Conservation (phyloP, 1,284 basidiomycete species). For the Gomphus sp. region DNA sequence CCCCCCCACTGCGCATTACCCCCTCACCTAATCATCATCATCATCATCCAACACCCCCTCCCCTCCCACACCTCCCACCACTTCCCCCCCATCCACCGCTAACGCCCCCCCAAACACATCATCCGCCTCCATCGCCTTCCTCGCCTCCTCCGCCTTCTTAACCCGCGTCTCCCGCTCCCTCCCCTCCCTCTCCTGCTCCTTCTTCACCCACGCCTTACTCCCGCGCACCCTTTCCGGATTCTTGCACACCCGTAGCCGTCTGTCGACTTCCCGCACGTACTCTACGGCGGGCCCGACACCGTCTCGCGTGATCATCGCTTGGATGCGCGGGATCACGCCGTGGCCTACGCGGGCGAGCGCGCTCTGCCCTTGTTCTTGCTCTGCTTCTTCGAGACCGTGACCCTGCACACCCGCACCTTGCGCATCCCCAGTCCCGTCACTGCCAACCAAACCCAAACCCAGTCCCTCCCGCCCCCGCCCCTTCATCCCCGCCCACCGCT, state of each 20-base stretch:
- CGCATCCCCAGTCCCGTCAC: no score
- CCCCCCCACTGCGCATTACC: no score
- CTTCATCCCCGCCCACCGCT: conserved; percentile 57
- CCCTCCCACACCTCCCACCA: no score
- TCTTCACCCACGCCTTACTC: conserved; percentile 66
- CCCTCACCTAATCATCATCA: no score
- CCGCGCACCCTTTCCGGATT: conserved; percentile 91
- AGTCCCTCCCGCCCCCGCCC: conserved; percentile 23
- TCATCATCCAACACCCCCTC: no score
- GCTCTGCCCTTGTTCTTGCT: no score
- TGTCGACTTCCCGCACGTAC: conserved; percentile 78
- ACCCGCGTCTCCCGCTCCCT: conserved; percentile 55
- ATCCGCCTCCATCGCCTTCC: conserved; percentile 37
- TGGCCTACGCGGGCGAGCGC: no score
- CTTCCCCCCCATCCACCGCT: no score
- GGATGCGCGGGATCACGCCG: conserved; percentile 46
- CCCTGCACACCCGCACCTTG: no score
- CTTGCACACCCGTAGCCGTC: conserved; percentile 75
- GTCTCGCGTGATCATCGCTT: conserved; percentile 43
- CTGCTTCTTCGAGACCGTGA: no score
- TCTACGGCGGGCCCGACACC: conserved; percentile 71
- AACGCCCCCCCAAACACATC: conserved; percentile 72
- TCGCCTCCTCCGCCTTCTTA: conserved; percentile 51
- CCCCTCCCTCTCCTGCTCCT: conserved; percentile 54
- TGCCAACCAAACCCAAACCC: no score